These are phyloP conservation scores for Achaetomiella virescens DNA, from an alignment of 495 filamentous ascomycete species.

Conservation along the genomic window DNA sequence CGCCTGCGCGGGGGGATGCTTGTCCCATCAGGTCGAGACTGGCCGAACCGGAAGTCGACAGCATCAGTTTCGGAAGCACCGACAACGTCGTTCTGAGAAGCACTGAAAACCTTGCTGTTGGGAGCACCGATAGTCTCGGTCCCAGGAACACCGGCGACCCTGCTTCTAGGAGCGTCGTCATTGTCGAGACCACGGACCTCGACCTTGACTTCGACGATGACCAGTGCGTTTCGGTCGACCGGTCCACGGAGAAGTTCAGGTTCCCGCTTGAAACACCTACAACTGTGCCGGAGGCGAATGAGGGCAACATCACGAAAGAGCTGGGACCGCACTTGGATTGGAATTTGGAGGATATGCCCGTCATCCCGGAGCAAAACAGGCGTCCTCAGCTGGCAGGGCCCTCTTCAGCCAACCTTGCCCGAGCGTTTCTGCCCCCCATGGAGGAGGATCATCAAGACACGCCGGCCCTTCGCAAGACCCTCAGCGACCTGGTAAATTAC, in stretches of 20 bases:
- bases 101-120: no score
- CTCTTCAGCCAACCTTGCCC: neutral
- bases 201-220: slow-evolving; percentile 17
- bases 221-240: slow-evolving; percentile 17
- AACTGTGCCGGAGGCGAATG: neutral
- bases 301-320: neutral
- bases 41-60: slow-evolving; percentile 4
- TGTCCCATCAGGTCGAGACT: slow-evolving; percentile 15
- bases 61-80: no score
- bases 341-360: neutral
- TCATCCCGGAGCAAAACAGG: neutral
- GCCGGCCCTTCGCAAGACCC: neutral
- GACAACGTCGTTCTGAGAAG: no score
- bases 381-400: neutral
- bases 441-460: neutral
- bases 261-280: neutral
- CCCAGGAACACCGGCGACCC: no score
- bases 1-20: slow-evolving; percentile 7
- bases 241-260: slow-evolving; percentile 1
- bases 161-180: neutral
- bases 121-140: no score
- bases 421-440: neutral
- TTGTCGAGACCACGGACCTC: neutral
- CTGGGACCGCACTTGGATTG: neutral
- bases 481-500: neutral